phyloP scores from a whole-genome alignment of 2,329 filamentous ascomycete genomes.

The Epichloe scottii region DNA sequence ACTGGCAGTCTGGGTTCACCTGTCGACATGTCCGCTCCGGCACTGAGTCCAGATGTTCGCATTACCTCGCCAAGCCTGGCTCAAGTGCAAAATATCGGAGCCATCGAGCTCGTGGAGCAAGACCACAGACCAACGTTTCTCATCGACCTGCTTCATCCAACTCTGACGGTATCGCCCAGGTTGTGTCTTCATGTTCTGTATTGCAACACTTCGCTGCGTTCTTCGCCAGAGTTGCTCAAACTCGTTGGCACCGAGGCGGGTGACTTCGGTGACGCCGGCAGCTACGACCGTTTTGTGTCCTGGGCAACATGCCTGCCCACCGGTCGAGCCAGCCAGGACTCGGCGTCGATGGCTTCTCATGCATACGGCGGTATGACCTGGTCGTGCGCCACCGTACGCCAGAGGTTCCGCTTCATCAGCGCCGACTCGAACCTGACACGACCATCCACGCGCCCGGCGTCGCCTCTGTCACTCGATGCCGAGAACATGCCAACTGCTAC shows the following conservation, averaged over 20 bases:
- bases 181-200: slow-evolving; percentile 50
- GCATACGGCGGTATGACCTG: slow-evolving; percentile 54
- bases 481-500: slow-evolving; percentile 17
- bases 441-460: slow-evolving; percentile 23
- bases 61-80: slow-evolving; percentile 31
- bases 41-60: slow-evolving; percentile 38
- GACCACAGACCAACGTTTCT: slow-evolving; percentile 69
- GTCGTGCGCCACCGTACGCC: slow-evolving; percentile 58
- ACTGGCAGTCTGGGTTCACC: slow-evolving; percentile 41
- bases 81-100: slow-evolving; percentile 48
- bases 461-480: slow-evolving; percentile 25
- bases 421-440: slow-evolving; percentile 30
- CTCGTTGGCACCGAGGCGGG: slow-evolving; percentile 39
- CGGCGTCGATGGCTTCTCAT: slow-evolving; percentile 37
- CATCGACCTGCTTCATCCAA: slow-evolving; percentile 49
- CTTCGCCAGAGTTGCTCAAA: slow-evolving; percentile 41
- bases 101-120: slow-evolving; percentile 62
- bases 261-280: slow-evolving; percentile 27
- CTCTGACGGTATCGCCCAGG: slow-evolving; percentile 36
- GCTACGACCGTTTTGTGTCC: slow-evolving; percentile 52
- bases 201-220: slow-evolving; percentile 53
- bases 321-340: slow-evolving; percentile 38
- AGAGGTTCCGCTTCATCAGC: slow-evolving; percentile 56
- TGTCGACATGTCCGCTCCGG: slow-evolving; percentile 38
- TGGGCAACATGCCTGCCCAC: slow-evolving; percentile 52